Percentiles rank a stretch among this genome's conserved stretches.
Evolutionary conservation across 2,329 filamentous ascomycete species (phyloP).

Genomic region (Cladosporium sp.): DNA sequence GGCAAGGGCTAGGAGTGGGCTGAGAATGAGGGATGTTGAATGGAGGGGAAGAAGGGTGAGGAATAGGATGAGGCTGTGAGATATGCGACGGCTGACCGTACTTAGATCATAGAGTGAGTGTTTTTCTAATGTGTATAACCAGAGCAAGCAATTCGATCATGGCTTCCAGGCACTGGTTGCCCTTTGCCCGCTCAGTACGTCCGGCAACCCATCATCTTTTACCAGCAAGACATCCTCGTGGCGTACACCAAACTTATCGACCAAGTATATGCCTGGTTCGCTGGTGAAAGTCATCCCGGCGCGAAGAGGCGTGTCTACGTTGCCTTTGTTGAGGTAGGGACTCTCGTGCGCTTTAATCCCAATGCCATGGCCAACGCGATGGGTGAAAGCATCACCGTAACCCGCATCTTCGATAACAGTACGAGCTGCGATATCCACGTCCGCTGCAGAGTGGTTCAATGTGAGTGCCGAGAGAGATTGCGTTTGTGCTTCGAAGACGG

Average conservation of each 20-base stretch:
- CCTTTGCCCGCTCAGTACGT: slow-evolving; percentile 57
- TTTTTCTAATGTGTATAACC: not conserved
- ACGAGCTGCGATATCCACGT: slow-evolving; percentile 63
- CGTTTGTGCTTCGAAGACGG: slow-evolving; percentile 64
- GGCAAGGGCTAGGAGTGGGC: slow-evolving; percentile 6
- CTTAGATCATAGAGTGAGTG: not conserved
- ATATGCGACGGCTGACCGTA: not conserved
- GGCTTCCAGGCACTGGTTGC: slow-evolving; percentile 42
- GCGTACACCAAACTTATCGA: slow-evolving; percentile 61
- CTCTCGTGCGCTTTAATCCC: slow-evolving; percentile 69
- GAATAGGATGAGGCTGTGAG: not conserved
- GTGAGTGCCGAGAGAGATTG: slow-evolving; percentile 55
- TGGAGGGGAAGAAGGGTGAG: slow-evolving; percentile 2
- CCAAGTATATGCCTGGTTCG: slow-evolving; percentile 65
- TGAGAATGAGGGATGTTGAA: slow-evolving; percentile 15
- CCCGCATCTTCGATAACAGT: slow-evolving; percentile 59
- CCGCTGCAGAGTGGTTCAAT: slow-evolving; percentile 58
- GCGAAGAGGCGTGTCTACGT: slow-evolving; percentile 49
- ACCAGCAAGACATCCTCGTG: slow-evolving; percentile 66
- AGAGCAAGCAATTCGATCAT: not conserved
- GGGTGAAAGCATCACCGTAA: slow-evolving; percentile 62
- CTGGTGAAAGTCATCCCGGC: slow-evolving; percentile 65
- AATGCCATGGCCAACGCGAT: slow-evolving; percentile 65
- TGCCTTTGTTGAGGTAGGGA: slow-evolving; percentile 66
- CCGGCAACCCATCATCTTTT: slow-evolving; percentile 54